Conservation (phyloP, 352 stramenopile genomes). For the Pythium angustatum region DNA sequence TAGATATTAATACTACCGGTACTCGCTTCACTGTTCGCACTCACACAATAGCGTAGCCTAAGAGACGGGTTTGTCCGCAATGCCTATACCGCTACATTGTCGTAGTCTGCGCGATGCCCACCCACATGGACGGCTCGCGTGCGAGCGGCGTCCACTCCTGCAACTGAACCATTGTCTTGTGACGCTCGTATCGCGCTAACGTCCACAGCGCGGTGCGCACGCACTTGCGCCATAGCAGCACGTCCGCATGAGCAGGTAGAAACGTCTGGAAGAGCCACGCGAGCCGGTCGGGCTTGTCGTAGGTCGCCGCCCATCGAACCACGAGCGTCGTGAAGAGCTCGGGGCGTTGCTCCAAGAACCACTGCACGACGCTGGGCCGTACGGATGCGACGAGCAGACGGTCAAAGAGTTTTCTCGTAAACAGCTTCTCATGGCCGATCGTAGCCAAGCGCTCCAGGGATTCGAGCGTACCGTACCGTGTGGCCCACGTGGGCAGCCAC, state of each 20-base stretch:
- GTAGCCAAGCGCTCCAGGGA: not conserved
- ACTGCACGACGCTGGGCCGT: not conserved
- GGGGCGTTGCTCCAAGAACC: not conserved
- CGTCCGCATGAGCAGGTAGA: not conserved
- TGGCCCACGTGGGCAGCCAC: slow-evolving; percentile 2
- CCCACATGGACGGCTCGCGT: not conserved
- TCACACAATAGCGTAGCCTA: no score
- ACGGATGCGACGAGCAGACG: not conserved
- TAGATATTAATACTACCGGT: no score
- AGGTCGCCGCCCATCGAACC: not conserved
- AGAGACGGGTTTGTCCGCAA: no score
- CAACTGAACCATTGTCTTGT: not conserved
- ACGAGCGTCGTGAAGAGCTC: slow-evolving; percentile 2
- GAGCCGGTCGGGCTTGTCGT: not conserved
- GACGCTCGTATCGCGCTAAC: not conserved
- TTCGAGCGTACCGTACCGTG: not conserved
- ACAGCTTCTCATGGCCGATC: not conserved
- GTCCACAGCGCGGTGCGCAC: not conserved
- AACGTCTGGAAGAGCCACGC: not conserved
- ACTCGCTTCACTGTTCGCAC: no score
- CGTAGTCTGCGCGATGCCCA: no score
- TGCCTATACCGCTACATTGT: no score
- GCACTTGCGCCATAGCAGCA: not conserved
- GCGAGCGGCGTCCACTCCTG: not conserved
- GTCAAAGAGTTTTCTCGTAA: not conserved